Percentiles rank a stretch among this genome's conserved stretches.
Conservation (phyloP, 352 stramenopile genomes). For the Stramenopiles sp. region DNA sequence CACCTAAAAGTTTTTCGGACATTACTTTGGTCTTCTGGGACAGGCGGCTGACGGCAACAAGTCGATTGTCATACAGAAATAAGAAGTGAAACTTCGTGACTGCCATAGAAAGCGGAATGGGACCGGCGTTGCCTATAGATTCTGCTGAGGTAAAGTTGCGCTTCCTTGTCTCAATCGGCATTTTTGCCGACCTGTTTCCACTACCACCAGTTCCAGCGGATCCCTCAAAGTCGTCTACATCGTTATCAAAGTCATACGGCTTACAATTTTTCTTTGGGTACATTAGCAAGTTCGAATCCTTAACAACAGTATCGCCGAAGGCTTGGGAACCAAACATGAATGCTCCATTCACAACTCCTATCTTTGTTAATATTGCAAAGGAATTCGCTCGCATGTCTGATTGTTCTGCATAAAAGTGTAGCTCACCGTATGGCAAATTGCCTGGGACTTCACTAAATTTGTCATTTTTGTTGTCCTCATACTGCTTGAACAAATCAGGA, state of each 20-base stretch:
- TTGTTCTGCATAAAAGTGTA: slow-evolving; percentile 50
- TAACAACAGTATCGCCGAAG: slow-evolving; percentile 55
- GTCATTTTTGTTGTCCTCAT: slow-evolving; percentile 48
- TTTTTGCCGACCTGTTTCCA: too few relatives aligned
- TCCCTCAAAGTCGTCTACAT: too few relatives aligned
- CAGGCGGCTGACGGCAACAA: neutral
- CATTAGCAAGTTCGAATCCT: slow-evolving; percentile 40
- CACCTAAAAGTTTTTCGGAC: too few relatives aligned
- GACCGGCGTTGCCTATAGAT: too few relatives aligned
- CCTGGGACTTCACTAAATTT: slow-evolving; percentile 68
- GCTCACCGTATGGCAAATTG: slow-evolving; percentile 47
- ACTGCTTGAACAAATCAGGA: slow-evolving; percentile 53
- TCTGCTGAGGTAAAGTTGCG: slow-evolving; percentile 35
- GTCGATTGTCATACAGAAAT: slow-evolving; percentile 50
- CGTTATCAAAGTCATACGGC: too few relatives aligned
- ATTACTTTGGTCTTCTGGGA: too few relatives aligned
- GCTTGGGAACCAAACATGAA: slow-evolving; percentile 44
- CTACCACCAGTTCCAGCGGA: too few relatives aligned
- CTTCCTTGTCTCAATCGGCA: slow-evolving; percentile 14
- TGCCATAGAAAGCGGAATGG: slow-evolving; percentile 49
- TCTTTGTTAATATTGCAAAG: slow-evolving; percentile 66
- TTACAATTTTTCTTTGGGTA: slow-evolving; percentile 28
- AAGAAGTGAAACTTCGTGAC: slow-evolving; percentile 76
- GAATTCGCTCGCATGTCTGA: slow-evolving; percentile 50
- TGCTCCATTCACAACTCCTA: slow-evolving; percentile 66